Base-by-base conservation (phyloP, 176 grass and related monocot genomes). In the Zea luxurians region DNA sequence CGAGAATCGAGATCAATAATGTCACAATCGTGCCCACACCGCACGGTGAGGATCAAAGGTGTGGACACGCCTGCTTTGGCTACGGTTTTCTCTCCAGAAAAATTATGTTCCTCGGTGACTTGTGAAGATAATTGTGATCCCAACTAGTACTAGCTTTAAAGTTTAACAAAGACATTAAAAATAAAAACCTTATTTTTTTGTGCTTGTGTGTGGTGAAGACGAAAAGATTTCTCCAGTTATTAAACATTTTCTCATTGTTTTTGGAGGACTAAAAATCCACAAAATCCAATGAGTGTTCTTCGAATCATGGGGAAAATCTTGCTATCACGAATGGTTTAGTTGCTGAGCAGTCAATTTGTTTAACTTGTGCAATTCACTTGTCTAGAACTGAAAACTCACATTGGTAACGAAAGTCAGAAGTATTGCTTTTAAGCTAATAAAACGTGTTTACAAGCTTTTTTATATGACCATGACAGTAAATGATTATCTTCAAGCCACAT, bases 401-500 rank as follows among this genome's bases (percentile, higher is more conserved):
- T 20, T 58, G 2, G 15, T 79, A 46, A 21, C 0, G 27, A 21
- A 75, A 88, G 27, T 49, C 49, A 5, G 40, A 47, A n/a, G 3
- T 4, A 43, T 74, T 69, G 13, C 48, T 62, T 88, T 80, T 70
- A 84, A 65, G 64, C 18, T 76, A 58, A 70, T 16, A 15, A 54
- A 72, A 43, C 73, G 65, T n/a, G 40, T 18, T 70, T 42, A 20
- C 16, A 76, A 55, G 45, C 11, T 0, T 60, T 54, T 84, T 48
- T 74, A 71, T 66, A 70, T 13, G 61, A 20, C 15, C 75, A 68
- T 78, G 46, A 37, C 59, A 47, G 48, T 61, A 60, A 43, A 63
- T 11, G 76, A 66, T 4, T 61, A 34, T 43, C 77, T 77, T 85
- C 3, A 85, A 85, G 78, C 48, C 82, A 85, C 66, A 37, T 49